These are phyloP conservation scores for Boletus pseudo-olivaceus DNA, from an alignment of 768 basidiomycete species.

Conservation along the genomic window DNA sequence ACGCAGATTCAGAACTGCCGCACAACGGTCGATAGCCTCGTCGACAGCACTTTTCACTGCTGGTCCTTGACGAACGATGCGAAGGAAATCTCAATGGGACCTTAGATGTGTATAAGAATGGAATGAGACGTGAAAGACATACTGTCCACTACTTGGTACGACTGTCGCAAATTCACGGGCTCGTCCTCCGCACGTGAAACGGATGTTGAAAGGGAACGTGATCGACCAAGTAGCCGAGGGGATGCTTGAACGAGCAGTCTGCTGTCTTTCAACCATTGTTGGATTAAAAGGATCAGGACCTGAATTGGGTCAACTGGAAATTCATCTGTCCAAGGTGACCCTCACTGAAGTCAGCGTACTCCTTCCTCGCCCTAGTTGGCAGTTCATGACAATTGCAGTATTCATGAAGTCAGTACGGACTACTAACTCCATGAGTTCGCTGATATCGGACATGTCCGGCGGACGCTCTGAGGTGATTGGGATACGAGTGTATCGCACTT, in stretches of 20 bases:
- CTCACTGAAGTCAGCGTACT: conserved; percentile 86
- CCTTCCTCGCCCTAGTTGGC: conserved; percentile 90
- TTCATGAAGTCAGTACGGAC: conserved; percentile 62
- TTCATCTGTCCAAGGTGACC: neutral
- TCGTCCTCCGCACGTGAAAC: conserved; percentile 29
- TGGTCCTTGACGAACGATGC: conserved; percentile 83
- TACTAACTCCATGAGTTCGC: conserved; percentile 75
- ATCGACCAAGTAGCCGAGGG: conserved; percentile 29
- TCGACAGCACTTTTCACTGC: conserved; percentile 85
- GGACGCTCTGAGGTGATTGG: conserved; percentile 91
- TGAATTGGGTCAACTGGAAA: conserved; percentile 24
- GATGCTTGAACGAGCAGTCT: conserved; percentile 30
- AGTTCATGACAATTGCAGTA: conserved; percentile 89
- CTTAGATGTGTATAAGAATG: neutral
- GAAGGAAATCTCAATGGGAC: conserved; percentile 57
- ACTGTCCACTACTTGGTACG: conserved; percentile 91
- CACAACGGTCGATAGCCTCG: conserved; percentile 83
- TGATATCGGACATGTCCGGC: conserved; percentile 71
- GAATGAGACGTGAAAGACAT: conserved; percentile 21
- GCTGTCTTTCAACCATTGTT: conserved; percentile 67
- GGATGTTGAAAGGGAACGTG: conserved; percentile 44
- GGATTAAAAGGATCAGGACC: conserved; percentile 80
- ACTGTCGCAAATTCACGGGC: conserved; percentile 45
- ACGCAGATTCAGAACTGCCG: conserved; percentile 77
- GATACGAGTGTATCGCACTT: conserved; percentile 77